Percentiles rank a stretch among this genome's conserved stretches.
Evolutionary conservation across 73 alveolate genomes (phyloP).

Genomic region (Stentor coeruleus): DNA sequence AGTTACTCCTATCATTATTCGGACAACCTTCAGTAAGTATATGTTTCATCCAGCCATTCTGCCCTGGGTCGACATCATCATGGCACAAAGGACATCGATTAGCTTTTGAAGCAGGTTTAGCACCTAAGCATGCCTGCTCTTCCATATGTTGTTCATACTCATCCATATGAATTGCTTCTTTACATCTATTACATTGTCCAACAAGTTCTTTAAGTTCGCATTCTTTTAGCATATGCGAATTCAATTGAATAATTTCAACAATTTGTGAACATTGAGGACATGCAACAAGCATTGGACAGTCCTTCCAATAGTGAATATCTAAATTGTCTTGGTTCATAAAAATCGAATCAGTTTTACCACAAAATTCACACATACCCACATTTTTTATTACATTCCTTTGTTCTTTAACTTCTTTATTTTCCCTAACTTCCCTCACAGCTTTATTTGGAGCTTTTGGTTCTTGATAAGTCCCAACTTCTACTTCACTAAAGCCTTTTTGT

Average conservation of each 20-base stretch:
- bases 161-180: conserved; percentile 70
- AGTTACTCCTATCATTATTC: conserved; percentile 78
- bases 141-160: conserved; percentile 87
- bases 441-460: background rate
- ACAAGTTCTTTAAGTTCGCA: conserved; percentile 78
- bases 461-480: background rate
- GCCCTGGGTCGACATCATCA: conserved; percentile 76
- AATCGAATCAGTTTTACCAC: conserved; percentile 66
- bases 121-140: conserved; percentile 30
- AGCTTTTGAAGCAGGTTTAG: conserved; percentile 65
- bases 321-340: conserved; percentile 66
- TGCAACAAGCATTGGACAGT: conserved; percentile 82
- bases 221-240: conserved; percentile 79
- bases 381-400: conserved; percentile 41
- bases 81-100: conserved; percentile 98
- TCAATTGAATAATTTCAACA: conserved; percentile 77
- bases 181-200: conserved; percentile 84
- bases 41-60: conserved; percentile 90
- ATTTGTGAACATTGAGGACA: conserved; percentile 86
- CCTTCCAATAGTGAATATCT: conserved; percentile 85
- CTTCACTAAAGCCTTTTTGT: background rate
- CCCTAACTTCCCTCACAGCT: background rate
- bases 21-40: conserved; percentile 75
- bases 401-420: conserved; percentile 36
- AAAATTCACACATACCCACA: conserved; percentile 74